Evolutionary conservation across 805 yeast genomes (phyloP).

Genomic region (Priceomyces carsonii): DNA sequence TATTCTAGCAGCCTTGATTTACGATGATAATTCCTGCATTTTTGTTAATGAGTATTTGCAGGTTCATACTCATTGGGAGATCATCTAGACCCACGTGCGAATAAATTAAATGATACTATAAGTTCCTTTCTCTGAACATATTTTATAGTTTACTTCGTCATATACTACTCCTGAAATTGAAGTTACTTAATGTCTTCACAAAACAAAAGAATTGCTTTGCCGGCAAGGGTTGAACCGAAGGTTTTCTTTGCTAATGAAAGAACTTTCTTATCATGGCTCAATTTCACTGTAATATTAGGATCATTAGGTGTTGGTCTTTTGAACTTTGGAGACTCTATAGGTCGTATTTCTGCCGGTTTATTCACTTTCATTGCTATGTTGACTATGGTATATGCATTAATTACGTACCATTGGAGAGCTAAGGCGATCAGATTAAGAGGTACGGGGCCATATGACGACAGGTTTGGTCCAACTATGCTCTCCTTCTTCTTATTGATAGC

Average conservation of each 20-base stretch:
- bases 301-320: conserved; percentile 94
- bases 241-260: conserved; percentile 99
- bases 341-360: conserved; percentile 88
- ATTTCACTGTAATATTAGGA: conserved; percentile 97
- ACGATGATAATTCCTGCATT: too few relatives aligned
- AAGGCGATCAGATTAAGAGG: conserved; percentile 97
- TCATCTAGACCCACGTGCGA: too few relatives aligned
- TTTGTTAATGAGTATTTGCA: too few relatives aligned
- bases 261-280: conserved; percentile 96
- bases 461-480: conserved; percentile 97
- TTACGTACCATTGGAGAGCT: conserved; percentile 99
- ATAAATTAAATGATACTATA: too few relatives aligned
- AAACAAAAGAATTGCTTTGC: conserved; percentile 88
- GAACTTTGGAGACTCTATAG: conserved; percentile 93
- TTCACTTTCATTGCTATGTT: conserved; percentile 97
- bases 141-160: too few relatives aligned
- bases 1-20: too few relatives aligned
- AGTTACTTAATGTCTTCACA: conserved; percentile 34
- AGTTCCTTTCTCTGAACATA: too few relatives aligned
- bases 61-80: too few relatives aligned
- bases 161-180: too few relatives aligned
- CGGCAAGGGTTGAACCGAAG: conserved; percentile 98
- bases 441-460: conserved; percentile 98
- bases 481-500: conserved; percentile 92
- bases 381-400: conserved; percentile 93